Conservation (phyloP, 225 moss, liverwort and hornwort genomes). For the Bryum argenteum region DNA sequence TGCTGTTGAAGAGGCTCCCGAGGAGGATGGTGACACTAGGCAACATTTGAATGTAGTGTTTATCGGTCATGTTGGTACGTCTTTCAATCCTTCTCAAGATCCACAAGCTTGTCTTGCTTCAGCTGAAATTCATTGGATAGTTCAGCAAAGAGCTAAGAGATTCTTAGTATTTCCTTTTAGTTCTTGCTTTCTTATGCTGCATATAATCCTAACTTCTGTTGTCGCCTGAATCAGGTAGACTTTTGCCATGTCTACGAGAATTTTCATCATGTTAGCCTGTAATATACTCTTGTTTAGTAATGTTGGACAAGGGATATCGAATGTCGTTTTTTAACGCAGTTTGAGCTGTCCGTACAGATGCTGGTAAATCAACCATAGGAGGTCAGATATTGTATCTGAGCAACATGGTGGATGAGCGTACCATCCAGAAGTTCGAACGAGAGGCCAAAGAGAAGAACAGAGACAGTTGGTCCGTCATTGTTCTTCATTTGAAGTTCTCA, state of each 20-base stretch:
- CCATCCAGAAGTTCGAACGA: conserved; percentile 94
- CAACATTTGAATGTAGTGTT: conserved; percentile 88
- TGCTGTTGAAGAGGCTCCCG: conserved; percentile 2
- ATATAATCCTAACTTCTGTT: too few relatives aligned
- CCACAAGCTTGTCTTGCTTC: background rate
- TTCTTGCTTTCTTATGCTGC: background rate
- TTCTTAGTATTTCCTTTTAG: background rate
- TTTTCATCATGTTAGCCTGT: too few relatives aligned
- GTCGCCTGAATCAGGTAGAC: too few relatives aligned
- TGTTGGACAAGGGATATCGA: too few relatives aligned
- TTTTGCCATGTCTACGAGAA: too few relatives aligned
- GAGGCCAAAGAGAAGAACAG: conserved; percentile 99
- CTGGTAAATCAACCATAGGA: conserved; percentile 97
- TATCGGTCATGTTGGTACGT: conserved; percentile 71
- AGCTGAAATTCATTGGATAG: background rate
- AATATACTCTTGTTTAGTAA: too few relatives aligned
- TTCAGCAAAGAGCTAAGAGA: background rate
- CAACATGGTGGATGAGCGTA: conserved; percentile 95
- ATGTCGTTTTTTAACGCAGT: background rate
- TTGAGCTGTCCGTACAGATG: conserved; percentile 51
- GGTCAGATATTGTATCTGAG: conserved; percentile 95
- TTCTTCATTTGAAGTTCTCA: background rate
- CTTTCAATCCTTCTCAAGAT: background rate
- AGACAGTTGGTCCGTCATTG: conserved; percentile 77
- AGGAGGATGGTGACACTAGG: conserved; percentile 53